Percentiles rank a stretch among this genome's conserved stretches.
These are phyloP conservation scores for Tulasnella sp. DNA, from an alignment of 768 basidiomycete species.

Conservation along the genomic window DNA sequence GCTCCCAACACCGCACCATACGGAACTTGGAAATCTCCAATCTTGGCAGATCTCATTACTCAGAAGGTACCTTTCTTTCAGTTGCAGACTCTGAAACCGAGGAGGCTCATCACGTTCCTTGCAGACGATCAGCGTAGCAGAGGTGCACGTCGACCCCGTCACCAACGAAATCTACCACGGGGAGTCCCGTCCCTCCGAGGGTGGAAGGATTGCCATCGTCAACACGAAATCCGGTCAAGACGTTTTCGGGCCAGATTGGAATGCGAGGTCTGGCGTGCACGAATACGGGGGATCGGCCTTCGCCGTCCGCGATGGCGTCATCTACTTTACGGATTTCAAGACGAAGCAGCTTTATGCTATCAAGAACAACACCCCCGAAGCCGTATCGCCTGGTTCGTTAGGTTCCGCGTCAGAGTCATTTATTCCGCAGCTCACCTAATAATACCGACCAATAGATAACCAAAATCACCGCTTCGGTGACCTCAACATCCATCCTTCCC, in stretches of 20 bases:
- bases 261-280: conserved; percentile 55
- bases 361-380: conserved; percentile 38
- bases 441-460: conserved; percentile 39
- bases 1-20: conserved; percentile 46
- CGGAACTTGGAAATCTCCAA: conserved; percentile 59
- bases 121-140: conserved; percentile 38
- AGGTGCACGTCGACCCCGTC: conserved; percentile 52
- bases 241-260: conserved; percentile 52
- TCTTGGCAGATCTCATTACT: conserved; percentile 51
- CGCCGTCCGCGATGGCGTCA: conserved; percentile 46
- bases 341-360: conserved; percentile 53
- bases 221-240: conserved; percentile 49
- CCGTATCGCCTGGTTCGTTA: conserved; percentile 59
- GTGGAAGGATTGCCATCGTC: conserved; percentile 55
- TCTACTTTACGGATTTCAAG: conserved; percentile 56
- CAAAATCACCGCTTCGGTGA: conserved; percentile 58
- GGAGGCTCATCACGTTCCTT: neutral
- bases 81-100: neutral
- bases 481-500: conserved; percentile 53
- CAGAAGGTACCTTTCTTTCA: conserved; percentile 38
- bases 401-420: neutral
- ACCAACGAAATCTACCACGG: conserved; percentile 47
- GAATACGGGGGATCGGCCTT: conserved; percentile 70
- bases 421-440: neutral
- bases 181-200: conserved; percentile 57